Percentiles rank a stretch among this genome's conserved stretches.
phyloP scores from a whole-genome alignment of 106 monocot genomes.

The Dioscorea zingiberensis region DNA sequence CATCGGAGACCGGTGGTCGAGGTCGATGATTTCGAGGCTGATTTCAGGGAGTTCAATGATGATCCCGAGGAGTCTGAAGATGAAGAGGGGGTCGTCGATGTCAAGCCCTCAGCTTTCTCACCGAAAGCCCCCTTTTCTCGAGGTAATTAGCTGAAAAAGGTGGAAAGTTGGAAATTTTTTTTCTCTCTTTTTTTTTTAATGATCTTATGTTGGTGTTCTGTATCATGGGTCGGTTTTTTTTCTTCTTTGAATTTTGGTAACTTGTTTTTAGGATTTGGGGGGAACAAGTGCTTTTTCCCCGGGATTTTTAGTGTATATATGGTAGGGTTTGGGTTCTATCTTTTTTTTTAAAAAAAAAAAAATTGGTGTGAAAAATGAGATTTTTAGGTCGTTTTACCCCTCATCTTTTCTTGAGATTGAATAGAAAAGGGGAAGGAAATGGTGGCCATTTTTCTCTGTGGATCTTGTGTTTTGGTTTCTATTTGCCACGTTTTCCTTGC shows the following conservation, averaged over 20 bases:
- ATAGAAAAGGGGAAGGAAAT: too few species aligned
- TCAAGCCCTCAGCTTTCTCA: conserved; percentile 27
- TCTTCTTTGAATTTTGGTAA: not conserved
- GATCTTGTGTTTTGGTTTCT: too few species aligned
- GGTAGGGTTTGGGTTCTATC: not conserved
- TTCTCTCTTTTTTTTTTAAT: not conserved
- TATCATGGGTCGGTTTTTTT: not conserved
- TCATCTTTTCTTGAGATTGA: not conserved
- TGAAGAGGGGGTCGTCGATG: conserved; percentile 22
- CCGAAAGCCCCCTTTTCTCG: not conserved
- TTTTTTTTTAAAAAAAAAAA: not conserved
- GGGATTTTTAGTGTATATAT: not conserved
- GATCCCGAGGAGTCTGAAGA: conserved; percentile 27
- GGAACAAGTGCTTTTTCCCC: not conserved
- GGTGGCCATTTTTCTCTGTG: too few species aligned
- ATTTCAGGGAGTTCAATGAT: conserved; percentile 57
- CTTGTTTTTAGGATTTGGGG: not conserved
- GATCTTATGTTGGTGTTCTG: not conserved
- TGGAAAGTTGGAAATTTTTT: conserved; percentile 1
- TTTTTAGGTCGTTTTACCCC: not conserved
- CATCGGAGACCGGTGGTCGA: conserved; percentile 21
- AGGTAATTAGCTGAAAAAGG: not conserved
- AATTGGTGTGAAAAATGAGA: not conserved
- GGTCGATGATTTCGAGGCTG: conserved; percentile 55
- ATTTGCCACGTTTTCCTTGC: too few species aligned